Conservation (phyloP, 2,329 filamentous ascomycete species). For the Claviceps lovelessii region DNA sequence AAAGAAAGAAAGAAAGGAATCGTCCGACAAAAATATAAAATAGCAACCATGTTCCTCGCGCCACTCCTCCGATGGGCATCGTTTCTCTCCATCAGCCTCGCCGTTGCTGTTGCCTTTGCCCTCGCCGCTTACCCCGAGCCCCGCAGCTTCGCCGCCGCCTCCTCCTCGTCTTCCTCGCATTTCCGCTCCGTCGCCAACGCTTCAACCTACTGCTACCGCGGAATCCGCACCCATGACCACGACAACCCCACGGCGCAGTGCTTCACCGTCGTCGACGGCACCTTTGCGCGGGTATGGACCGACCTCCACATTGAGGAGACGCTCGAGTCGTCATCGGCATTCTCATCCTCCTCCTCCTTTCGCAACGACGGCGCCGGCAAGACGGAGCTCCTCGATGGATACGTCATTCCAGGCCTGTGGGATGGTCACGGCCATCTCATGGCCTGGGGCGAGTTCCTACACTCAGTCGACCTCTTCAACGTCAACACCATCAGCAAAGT, state of each 20-base stretch:
- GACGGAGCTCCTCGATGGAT: slow-evolving; percentile 21
- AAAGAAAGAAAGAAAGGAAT: neutral
- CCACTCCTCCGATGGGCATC: slow-evolving; percentile 16
- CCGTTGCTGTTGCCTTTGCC: slow-evolving; percentile 18
- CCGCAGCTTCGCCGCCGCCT: slow-evolving; percentile 8
- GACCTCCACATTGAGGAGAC: slow-evolving; percentile 15
- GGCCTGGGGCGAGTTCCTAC: slow-evolving; percentile 52
- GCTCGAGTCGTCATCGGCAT: neutral
- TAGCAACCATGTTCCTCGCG: neutral
- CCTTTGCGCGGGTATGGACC: slow-evolving; percentile 35
- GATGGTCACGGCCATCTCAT: slow-evolving; percentile 57
- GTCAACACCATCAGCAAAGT: slow-evolving; percentile 41
- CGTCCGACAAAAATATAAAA: neutral
- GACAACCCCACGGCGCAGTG: slow-evolving; percentile 30
- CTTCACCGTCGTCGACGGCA: slow-evolving; percentile 39
- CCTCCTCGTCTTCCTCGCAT: neutral
- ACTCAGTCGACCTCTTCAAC: slow-evolving; percentile 51
- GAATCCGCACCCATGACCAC: slow-evolving; percentile 23
- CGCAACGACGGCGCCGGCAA: neutral
- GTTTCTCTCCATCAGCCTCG: slow-evolving; percentile 13
- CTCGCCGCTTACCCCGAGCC: slow-evolving; percentile 17
- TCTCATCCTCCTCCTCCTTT: neutral
- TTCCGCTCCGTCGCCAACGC: slow-evolving; percentile 2
- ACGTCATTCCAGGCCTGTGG: slow-evolving; percentile 53
- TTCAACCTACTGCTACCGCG: slow-evolving; percentile 25